These are phyloP conservation scores for Penicillium polonicum DNA, from an alignment of 2,329 filamentous ascomycete genomes.

Conservation along the genomic window DNA sequence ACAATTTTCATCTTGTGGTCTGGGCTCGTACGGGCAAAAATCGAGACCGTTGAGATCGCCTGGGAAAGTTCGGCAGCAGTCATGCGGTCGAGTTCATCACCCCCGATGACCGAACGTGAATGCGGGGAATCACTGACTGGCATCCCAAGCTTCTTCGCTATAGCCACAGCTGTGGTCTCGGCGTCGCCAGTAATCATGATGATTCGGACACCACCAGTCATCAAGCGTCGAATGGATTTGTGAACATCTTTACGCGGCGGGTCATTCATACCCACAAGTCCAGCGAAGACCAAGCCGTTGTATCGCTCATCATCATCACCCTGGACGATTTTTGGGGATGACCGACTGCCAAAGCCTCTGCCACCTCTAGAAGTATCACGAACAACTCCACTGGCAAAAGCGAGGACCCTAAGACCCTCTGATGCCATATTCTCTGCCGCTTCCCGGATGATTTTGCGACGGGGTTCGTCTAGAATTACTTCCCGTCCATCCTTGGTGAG, in stretches of 20 bases:
- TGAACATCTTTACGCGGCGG: conserved; percentile 88
- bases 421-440: conserved; percentile 85
- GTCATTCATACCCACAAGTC: conserved; percentile 95
- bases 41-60: conserved; percentile 83
- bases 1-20: conserved; percentile 99
- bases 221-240: conserved; percentile 80
- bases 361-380: conserved; percentile 45
- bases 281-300: conserved; percentile 81
- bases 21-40: conserved; percentile 93
- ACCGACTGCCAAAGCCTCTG: conserved; percentile 54
- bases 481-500: conserved; percentile 82
- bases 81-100: conserved; percentile 93
- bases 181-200: conserved; percentile 99
- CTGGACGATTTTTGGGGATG: conserved; percentile 45
- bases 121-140: conserved; percentile 62
- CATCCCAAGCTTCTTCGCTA: conserved; percentile 95
- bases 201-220: conserved; percentile 92
- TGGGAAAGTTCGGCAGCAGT: conserved; percentile 77
- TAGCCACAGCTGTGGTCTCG: conserved; percentile 89
- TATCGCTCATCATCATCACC: conserved; percentile 70
- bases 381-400: conserved; percentile 83
- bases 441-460: conserved; percentile 70
- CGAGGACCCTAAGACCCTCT: conserved; percentile 85
- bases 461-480: conserved; percentile 74
- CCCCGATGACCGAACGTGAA: conserved; percentile 68